Conservation (phyloP, 2,329 filamentous ascomycete genomes). For the Phialophora verrucosa region DNA sequence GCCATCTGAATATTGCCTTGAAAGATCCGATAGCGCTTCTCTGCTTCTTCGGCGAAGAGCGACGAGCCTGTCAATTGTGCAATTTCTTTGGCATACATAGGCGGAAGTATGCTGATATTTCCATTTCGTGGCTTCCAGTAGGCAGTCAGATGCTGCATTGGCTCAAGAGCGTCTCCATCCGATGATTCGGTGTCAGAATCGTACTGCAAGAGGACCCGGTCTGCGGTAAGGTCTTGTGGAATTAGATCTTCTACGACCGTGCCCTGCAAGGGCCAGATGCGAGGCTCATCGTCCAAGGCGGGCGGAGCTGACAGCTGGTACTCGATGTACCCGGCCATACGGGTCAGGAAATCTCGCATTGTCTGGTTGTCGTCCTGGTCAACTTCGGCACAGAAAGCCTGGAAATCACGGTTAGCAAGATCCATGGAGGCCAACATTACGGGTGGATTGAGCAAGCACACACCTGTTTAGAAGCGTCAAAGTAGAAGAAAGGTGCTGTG, state of each 20-base stretch:
- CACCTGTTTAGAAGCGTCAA: slow-evolving; percentile 29
- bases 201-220: slow-evolving; percentile 27
- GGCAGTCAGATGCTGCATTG: slow-evolving; percentile 28
- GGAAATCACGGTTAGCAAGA: slow-evolving; percentile 19
- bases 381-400: slow-evolving; percentile 35
- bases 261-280: slow-evolving; percentile 27
- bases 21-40: slow-evolving; percentile 34
- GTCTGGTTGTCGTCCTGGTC: slow-evolving; percentile 26
- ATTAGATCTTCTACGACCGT: slow-evolving; percentile 27
- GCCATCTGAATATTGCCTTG: slow-evolving; percentile 34
- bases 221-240: slow-evolving; percentile 17
- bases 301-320: slow-evolving; percentile 17
- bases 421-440: neutral
- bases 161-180: slow-evolving; percentile 29
- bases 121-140: slow-evolving; percentile 36
- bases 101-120: slow-evolving; percentile 35
- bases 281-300: slow-evolving; percentile 30
- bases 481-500: slow-evolving; percentile 31
- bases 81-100: slow-evolving; percentile 34
- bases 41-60: slow-evolving; percentile 33
- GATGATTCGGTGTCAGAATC: slow-evolving; percentile 32
- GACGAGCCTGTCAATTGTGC: slow-evolving; percentile 30
- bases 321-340: slow-evolving; percentile 31
- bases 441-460: neutral
- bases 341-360: slow-evolving; percentile 24